Conservation (phyloP, 306 rosid genomes). For the Corylus avellana region DNA sequence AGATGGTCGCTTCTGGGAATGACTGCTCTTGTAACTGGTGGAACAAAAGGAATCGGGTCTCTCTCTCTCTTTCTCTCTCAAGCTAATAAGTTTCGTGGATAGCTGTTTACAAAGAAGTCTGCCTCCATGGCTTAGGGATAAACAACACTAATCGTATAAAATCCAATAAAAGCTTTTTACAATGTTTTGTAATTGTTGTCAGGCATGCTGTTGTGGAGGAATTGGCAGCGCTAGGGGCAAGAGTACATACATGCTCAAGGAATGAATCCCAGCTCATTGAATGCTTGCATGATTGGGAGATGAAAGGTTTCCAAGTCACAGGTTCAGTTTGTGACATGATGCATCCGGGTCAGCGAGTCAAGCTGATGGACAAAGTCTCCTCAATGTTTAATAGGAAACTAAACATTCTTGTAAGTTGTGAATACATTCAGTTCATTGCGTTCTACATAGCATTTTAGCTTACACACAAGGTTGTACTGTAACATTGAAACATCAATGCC, state of each 20-base stretch:
- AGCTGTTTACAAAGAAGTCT: background rate
- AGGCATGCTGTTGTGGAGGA: slow-evolving; percentile 48
- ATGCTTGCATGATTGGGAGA: slow-evolving; percentile 36
- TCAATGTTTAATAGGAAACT: slow-evolving; percentile 31
- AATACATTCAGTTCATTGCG: background rate
- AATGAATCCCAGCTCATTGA: slow-evolving; percentile 31
- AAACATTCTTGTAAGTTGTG: slow-evolving; percentile 38
- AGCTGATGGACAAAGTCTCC: slow-evolving; percentile 31
- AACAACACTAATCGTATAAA: background rate
- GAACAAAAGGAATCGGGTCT: slow-evolving; percentile 42
- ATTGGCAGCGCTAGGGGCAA: slow-evolving; percentile 42
- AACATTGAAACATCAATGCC: background rate
- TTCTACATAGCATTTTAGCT: background rate
- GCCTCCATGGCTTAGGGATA: background rate
- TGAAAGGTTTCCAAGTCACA: slow-evolving; percentile 35
- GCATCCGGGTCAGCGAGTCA: slow-evolving; percentile 20
- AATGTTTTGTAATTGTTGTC: background rate
- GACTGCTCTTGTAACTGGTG: slow-evolving; percentile 43
- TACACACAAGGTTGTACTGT: background rate
- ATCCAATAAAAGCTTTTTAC: background rate
- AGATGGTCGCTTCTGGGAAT: slow-evolving; percentile 47
- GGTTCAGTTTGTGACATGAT: slow-evolving; percentile 37
- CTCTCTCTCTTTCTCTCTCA: background rate
- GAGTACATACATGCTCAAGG: slow-evolving; percentile 37
- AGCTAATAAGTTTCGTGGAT: background rate